A percentile compares a stretch with the other conserved stretches of the same genome.
Evolutionary conservation across 139 green algal species (phyloP).

Genomic region (Choricystis sp.): DNA sequence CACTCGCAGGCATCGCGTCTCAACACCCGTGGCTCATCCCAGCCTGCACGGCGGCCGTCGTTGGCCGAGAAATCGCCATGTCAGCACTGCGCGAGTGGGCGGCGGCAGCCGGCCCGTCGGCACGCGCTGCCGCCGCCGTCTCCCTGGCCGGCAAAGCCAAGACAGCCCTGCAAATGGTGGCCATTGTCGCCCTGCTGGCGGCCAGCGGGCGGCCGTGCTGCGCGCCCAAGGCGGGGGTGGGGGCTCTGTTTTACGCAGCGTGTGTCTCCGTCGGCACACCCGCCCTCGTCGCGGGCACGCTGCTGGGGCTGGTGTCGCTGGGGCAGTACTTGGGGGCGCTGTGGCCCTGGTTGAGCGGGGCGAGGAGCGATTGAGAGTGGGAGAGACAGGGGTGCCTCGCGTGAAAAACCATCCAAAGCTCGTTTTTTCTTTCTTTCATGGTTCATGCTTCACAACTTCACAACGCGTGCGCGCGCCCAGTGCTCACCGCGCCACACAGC

Average conservation of each 20-base stretch:
- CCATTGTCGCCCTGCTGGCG: conserved; percentile 47
- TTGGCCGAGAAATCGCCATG: conserved; percentile 84
- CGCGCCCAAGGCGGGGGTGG: too few relatives aligned
- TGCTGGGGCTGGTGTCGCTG: conserved; percentile 3
- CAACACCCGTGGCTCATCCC: conserved; percentile 63
- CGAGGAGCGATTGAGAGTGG: background rate
- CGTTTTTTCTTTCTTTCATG: background rate
- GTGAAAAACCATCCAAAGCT: background rate
- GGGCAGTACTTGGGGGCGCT: conserved; percentile 19
- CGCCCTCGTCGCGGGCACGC: background rate
- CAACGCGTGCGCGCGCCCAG: background rate
- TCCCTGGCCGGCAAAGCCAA: conserved; percentile 74
- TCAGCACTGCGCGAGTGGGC: conserved; percentile 80
- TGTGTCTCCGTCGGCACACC: background rate
- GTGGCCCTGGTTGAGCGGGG: conserved; percentile 10
- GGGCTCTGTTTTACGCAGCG: background rate
- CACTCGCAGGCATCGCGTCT: conserved; percentile 34
- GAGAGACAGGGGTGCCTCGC: too few relatives aligned
- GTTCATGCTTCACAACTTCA: background rate
- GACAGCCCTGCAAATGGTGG: conserved; percentile 69
- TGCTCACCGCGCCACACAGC: conserved; percentile 15
- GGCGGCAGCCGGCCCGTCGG: conserved; percentile 46
- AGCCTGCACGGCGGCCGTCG: conserved; percentile 46
- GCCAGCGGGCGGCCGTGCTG: conserved; percentile 8
- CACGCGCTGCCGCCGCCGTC: conserved; percentile 60